Evolutionary conservation across 2,329 filamentous ascomycete genomes (phyloP), one percentile per base, ranked within the genome.

Genomic region (Paecilomyces variotii): DNA sequence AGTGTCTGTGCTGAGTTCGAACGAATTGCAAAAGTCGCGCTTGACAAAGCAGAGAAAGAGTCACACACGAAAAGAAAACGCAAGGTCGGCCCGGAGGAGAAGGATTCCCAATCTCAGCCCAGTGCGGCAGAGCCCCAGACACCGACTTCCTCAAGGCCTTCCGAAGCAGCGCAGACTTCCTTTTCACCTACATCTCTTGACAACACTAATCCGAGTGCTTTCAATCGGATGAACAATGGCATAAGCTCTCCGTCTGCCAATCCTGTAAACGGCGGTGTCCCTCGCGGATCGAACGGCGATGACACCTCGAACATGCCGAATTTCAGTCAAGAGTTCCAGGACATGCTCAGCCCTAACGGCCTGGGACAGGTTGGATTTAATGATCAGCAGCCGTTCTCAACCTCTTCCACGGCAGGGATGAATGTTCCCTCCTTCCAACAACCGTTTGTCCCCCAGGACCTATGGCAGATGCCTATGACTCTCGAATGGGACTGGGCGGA

Each of bases 381-480:
- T n/a, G 66, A 70, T 39, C 68, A 69, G 57, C 63, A 65, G 7
- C 60, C 69, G 4, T 71, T 72, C 55, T 63, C 68, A 4, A 60
- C 67, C 14, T 61, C 68, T 32, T 67, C 64, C 24, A 66, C 70
- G 32, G 68, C 70, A 10, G 67, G 69, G 7, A 60, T 71, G 30
- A 70, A 68, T 57, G 69, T 76, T 35, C 72, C 75, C 11, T 68
- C 79, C 19, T 91, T 92, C 69, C 88, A 92, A 67, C 89, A 95
- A 64, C 92, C 92, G 0, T 88, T 96, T 67, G 85, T 97, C 25
- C 93, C 94, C 3, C 91, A 93, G 67, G 94, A 97, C 74, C 76
- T 97, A 27, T 99, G 94, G 86, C 89, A 93, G 72, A 87, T 97
- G 84, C 92, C 93, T 1, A 96, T 96, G 87, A 95, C 90, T 2